Conservation (phyloP, 2,329 filamentous ascomycete genomes). For the Monosporascus sp. region DNA sequence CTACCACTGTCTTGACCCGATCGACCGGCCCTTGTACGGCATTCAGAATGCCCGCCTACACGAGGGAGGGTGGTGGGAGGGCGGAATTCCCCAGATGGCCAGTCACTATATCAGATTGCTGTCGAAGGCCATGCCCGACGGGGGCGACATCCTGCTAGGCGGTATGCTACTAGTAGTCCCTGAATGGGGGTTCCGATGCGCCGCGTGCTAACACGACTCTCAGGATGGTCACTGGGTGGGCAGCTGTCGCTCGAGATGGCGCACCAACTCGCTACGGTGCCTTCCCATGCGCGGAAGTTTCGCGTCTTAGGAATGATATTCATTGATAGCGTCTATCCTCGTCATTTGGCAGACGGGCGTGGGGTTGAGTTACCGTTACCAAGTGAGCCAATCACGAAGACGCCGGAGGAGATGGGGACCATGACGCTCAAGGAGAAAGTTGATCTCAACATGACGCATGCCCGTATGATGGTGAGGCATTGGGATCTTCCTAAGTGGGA, state of each 20-base stretch:
- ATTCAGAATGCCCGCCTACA: constrained; percentile 52
- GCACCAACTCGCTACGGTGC: constrained; percentile 32
- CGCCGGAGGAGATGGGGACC: constrained; percentile 20
- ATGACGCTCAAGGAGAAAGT: constrained; percentile 28
- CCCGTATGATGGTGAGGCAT: constrained; percentile 22
- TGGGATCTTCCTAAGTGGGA: constrained; percentile 23
- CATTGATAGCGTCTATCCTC: constrained; percentile 45
- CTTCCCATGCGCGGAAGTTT: constrained; percentile 23
- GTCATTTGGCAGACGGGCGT: constrained; percentile 9
- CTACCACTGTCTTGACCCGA: constrained; percentile 48
- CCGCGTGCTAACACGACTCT: neutral
- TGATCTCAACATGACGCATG: constrained; percentile 27
- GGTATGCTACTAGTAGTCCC: constrained; percentile 22
- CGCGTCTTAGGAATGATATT: constrained; percentile 46
- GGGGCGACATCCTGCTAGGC: constrained; percentile 43
- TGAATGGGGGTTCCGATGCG: neutral
- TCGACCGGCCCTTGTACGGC: constrained; percentile 47
- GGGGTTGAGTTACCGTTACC: constrained; percentile 10
- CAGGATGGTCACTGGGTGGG: constrained; percentile 51
- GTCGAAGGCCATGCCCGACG: constrained; percentile 29
- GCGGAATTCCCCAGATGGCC: constrained; percentile 52
- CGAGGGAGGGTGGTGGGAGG: constrained; percentile 41
- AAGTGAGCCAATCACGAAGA: constrained; percentile 22
- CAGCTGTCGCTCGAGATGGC: constrained; percentile 48
- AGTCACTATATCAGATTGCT: constrained; percentile 44